Percentiles rank a stretch among this genome's conserved stretches.
These are phyloP conservation scores for Neonothopanus nambi DNA, from an alignment of 1,284 basidiomycete genomes.

Conservation along the genomic window DNA sequence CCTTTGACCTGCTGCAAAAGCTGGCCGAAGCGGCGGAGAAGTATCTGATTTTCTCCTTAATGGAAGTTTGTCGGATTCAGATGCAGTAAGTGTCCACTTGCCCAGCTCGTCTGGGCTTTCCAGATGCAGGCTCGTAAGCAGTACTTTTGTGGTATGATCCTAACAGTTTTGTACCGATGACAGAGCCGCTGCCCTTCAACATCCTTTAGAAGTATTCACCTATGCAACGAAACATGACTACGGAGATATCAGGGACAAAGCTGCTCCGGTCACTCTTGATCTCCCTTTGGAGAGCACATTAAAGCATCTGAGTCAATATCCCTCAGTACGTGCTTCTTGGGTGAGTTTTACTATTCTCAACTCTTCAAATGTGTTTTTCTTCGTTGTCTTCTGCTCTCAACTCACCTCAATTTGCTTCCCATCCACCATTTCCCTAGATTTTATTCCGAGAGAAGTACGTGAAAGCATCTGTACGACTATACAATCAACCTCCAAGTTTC, in stretches of 20 bases:
- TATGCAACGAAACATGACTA: slow-evolving; percentile 5
- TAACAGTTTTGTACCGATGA: not conserved
- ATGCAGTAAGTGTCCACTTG: slow-evolving; percentile 7
- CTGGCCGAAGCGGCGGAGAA: slow-evolving; percentile 2
- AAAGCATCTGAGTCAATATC: not conserved
- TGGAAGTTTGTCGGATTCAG: slow-evolving; percentile 4
- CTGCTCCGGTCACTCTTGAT: slow-evolving; percentile 4
- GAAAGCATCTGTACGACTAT: not conserved
- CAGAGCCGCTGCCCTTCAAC: not conserved
- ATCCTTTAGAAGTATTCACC: slow-evolving; percentile 4
- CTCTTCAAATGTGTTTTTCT: too few species aligned
- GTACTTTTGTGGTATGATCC: too few species aligned
- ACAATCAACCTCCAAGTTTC: not conserved
- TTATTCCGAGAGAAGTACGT: not conserved
- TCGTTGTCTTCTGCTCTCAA: not conserved
- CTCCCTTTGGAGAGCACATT: slow-evolving; percentile 8
- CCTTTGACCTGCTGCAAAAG: not conserved
- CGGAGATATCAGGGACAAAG: not conserved
- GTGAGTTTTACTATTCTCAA: not conserved
- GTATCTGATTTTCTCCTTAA: not conserved
- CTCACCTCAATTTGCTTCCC: not conserved
- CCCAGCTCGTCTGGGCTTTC: too few species aligned
- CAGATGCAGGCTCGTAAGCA: too few species aligned
- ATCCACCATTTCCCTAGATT: too few species aligned
- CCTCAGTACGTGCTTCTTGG: slow-evolving; percentile 4